These are phyloP conservation scores for Epichloe gansuensis DNA, from an alignment of 2,329 filamentous ascomycete species.

Conservation along the genomic window DNA sequence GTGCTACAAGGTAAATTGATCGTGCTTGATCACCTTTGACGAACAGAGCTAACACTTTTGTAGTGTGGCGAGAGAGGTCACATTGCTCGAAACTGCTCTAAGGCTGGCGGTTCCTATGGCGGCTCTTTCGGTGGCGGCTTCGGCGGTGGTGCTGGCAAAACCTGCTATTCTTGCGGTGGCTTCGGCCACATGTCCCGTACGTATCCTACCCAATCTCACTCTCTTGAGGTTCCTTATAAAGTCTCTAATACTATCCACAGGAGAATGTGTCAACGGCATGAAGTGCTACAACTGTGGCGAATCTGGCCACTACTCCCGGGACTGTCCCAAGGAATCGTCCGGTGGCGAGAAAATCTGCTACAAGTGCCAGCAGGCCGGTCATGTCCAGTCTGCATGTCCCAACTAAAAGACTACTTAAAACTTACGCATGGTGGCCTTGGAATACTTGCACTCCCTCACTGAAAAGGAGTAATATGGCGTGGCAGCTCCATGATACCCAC, in stretches of 20 bases:
- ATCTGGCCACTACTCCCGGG: constrained; percentile 86
- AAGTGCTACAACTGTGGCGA: constrained; percentile 99
- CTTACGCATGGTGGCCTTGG: constrained; percentile 10
- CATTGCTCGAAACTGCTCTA: constrained; percentile 83
- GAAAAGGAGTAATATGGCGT: constrained; percentile 22
- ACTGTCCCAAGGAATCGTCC: constrained; percentile 86
- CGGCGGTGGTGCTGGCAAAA: constrained; percentile 51
- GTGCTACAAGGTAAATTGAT: constrained; percentile 65
- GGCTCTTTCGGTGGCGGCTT: constrained; percentile 27
- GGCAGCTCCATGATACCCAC: constrained; percentile 31
- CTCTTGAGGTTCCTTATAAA: too few species aligned
- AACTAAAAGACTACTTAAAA: constrained; percentile 33
- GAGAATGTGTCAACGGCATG: constrained; percentile 94
- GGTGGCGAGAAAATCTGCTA: constrained; percentile 94
- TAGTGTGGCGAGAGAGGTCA: constrained; percentile 89
- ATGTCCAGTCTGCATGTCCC: constrained; percentile 90
- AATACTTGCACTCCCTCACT: constrained; percentile 12
- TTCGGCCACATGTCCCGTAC: constrained; percentile 88
- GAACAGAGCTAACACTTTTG: not conserved
- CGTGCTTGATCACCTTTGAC: too few species aligned
- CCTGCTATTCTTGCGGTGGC: constrained; percentile 96
- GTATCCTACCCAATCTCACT: constrained; percentile 16
- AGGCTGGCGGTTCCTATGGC: constrained; percentile 39
- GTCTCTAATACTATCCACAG: constrained; percentile 25
- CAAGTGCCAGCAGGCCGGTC: constrained; percentile 75